Evolutionary conservation across 805 yeast species (phyloP).

Genomic region (Crinitomyces ghanaensis): DNA sequence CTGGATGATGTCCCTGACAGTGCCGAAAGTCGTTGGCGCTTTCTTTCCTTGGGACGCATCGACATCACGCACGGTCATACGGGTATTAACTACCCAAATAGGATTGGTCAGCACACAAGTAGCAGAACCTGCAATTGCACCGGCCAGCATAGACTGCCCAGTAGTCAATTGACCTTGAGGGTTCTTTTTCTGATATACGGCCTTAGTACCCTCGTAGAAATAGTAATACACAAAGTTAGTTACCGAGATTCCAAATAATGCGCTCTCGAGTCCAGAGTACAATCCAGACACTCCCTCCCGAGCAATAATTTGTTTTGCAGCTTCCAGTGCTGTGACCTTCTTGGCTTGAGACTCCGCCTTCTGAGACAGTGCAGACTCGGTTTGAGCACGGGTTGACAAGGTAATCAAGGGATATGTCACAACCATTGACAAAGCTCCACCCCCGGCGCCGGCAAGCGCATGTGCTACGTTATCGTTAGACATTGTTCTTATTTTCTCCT

Average conservation of each 20-base stretch:
- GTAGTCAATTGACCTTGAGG: constrained; percentile 33
- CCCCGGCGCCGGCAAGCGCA: constrained; percentile 91
- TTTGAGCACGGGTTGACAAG: constrained; percentile 78
- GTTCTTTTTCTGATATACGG: constrained; percentile 13
- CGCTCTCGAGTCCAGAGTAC: constrained; percentile 81
- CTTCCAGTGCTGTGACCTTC: constrained; percentile 24
- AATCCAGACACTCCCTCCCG: constrained; percentile 58
- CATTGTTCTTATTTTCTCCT: constrained; percentile 10
- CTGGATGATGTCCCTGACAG: constrained; percentile 50
- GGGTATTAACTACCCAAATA: constrained; percentile 88
- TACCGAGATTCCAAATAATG: constrained; percentile 71
- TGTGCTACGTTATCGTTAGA: constrained; percentile 48
- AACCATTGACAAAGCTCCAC: constrained; percentile 79
- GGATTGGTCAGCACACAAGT: constrained; percentile 80
- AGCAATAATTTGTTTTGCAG: constrained; percentile 37
- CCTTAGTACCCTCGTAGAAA: constrained; percentile 64
- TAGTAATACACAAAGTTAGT: constrained; percentile 87
- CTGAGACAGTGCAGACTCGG: constrained; percentile 31
- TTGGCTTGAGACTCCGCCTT: constrained; percentile 13
- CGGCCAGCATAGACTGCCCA: constrained; percentile 58
- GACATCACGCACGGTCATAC: constrained; percentile 52
- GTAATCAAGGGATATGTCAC: constrained; percentile 87
- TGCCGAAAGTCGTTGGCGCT: constrained; percentile 40
- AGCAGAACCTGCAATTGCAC: constrained; percentile 79
- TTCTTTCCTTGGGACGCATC: constrained; percentile 27